phyloP scores from a whole-genome alignment of 257 asterid species.

The Oldenlandia corymbosa region DNA sequence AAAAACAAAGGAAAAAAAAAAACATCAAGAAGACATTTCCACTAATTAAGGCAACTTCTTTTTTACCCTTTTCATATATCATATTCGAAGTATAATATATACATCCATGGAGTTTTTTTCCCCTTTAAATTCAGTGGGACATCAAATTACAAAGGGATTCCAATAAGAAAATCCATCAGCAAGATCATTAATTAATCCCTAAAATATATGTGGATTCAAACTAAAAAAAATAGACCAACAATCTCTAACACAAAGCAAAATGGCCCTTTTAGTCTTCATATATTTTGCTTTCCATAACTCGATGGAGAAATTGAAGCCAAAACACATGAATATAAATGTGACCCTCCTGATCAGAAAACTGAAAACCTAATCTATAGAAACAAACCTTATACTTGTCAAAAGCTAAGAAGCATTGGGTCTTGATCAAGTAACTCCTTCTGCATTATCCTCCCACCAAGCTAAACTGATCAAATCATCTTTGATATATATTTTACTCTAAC shows the following conservation, averaged over 20 bases:
- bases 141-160: neutral
- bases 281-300: conserved; percentile 8
- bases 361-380: too few species aligned
- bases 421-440: conserved; percentile 4
- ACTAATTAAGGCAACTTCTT: neutral
- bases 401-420: conserved; percentile 1
- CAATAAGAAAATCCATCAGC: neutral
- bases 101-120: conserved; percentile 1
- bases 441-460: neutral
- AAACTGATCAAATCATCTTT: neutral
- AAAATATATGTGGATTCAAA: too few species aligned
- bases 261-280: neutral
- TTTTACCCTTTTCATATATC: neutral
- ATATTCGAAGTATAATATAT: conserved; percentile 1
- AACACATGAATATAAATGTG: neutral
- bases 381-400: conserved; percentile 14
- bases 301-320: conserved; percentile 6
- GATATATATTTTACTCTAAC: neutral
- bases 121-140: neutral
- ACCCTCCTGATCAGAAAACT: conserved; percentile 8
- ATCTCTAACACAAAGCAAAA: neutral
- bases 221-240: conserved; percentile 8
- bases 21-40: neutral
- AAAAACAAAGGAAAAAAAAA: neutral
- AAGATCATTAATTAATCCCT: too few species aligned